Percentiles rank a stretch among this genome's conserved stretches.
phyloP scores from a whole-genome alignment of 2,329 filamentous ascomycete species.

The Aspergillus luchuensis region DNA sequence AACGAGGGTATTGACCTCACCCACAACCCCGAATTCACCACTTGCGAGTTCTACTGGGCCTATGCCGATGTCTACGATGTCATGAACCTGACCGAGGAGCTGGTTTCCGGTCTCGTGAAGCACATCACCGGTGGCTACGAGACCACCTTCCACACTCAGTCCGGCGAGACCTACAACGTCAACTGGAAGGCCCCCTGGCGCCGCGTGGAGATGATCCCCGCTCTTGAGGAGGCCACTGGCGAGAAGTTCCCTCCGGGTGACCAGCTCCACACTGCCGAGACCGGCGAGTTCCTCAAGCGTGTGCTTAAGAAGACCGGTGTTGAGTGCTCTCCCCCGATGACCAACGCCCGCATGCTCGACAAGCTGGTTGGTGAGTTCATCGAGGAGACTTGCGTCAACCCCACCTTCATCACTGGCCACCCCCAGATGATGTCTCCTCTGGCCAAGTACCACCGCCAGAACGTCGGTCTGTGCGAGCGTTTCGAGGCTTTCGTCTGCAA shows the following conservation, averaged over 20 bases:
- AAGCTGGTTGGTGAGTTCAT: conserved; percentile 93
- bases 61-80: conserved; percentile 91
- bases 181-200: conserved; percentile 98
- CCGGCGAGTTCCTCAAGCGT: conserved; percentile 80
- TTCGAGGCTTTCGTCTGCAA: conserved; percentile 98
- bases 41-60: conserved; percentile 95
- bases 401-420: conserved; percentile 88
- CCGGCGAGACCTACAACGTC: conserved; percentile 82
- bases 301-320: conserved; percentile 88
- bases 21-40: conserved; percentile 98
- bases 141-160: conserved; percentile 83
- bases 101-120: conserved; percentile 88
- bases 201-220: conserved; percentile 92
- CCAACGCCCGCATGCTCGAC: conserved; percentile 95
- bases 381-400: conserved; percentile 90
- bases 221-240: conserved; percentile 82
- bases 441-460: conserved; percentile 87
- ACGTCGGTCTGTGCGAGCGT: conserved; percentile 85
- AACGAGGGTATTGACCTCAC: conserved; percentile 92
- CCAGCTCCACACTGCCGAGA: conserved; percentile 85
- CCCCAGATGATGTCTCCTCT: conserved; percentile 88
- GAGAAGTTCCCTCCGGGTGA: conserved; percentile 92
- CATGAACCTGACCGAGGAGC: conserved; percentile 88
- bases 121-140: conserved; percentile 80
- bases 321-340: conserved; percentile 85